Evolutionary conservation across 2,329 filamentous ascomycete species (phyloP).

Genomic region (Ceratocystis variospora): DNA sequence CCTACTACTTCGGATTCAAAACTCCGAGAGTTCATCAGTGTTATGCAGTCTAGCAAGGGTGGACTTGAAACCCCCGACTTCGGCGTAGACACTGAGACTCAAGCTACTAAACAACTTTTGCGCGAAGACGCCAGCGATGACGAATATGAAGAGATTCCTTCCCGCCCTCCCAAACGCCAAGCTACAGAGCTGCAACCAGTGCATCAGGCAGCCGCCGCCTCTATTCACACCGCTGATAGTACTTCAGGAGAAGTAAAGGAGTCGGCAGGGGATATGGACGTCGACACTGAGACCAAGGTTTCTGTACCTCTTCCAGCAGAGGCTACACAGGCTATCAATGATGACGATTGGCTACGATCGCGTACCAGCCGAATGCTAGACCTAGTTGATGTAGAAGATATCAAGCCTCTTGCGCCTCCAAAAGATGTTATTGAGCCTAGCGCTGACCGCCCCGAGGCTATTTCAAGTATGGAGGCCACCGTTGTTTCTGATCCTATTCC

Average conservation of each 20-base stretch:
- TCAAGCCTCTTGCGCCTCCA: slow-evolving; percentile 20
- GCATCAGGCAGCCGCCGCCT: background rate
- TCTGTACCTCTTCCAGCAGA: slow-evolving; percentile 18
- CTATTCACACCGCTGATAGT: slow-evolving; percentile 22
- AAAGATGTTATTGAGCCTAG: no score
- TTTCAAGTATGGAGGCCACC: background rate
- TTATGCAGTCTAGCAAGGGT: slow-evolving; percentile 48
- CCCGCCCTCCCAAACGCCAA: slow-evolving; percentile 24
- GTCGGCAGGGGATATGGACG: background rate
- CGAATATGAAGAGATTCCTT: slow-evolving; percentile 56
- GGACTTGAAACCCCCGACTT: slow-evolving; percentile 16
- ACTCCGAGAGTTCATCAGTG: slow-evolving; percentile 70
- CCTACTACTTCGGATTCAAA: slow-evolving; percentile 50
- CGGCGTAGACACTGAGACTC: slow-evolving; percentile 2
- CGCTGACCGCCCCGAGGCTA: background rate
- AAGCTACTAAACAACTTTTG: slow-evolving; percentile 26
- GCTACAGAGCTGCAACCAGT: slow-evolving; percentile 14
- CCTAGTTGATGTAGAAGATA: slow-evolving; percentile 61
- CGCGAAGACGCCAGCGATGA: slow-evolving; percentile 53
- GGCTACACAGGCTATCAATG: slow-evolving; percentile 39
- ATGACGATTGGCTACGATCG: slow-evolving; percentile 84
- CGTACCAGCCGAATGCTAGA: slow-evolving; percentile 77
- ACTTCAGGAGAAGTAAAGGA: slow-evolving; percentile 52
- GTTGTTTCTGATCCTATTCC: background rate
- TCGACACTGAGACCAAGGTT: slow-evolving; percentile 12